These are phyloP conservation scores for Suhomyces maxii DNA, from an alignment of 1,139 yeast genomes.

Conservation along the genomic window DNA sequence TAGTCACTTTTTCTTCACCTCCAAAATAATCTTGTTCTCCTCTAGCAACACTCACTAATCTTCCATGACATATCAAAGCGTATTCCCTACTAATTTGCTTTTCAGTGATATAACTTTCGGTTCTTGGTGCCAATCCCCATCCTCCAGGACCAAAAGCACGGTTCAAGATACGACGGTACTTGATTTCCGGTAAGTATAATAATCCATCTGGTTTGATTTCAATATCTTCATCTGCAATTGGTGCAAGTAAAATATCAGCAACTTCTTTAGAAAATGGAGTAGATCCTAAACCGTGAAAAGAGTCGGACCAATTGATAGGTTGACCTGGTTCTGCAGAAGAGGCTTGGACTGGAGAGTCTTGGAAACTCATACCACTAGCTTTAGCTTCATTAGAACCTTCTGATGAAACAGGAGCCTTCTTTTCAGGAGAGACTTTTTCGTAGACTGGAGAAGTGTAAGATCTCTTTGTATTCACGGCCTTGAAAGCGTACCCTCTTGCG, in stretches of 20 bases:
- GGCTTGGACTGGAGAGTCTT: slow-evolving; percentile 21
- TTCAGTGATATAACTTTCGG: slow-evolving; percentile 74
- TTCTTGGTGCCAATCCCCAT: slow-evolving; percentile 96
- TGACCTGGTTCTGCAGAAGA: slow-evolving; percentile 2
- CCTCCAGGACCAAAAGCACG: slow-evolving; percentile 97
- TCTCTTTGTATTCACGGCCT: slow-evolving; percentile 2
- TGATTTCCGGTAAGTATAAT: slow-evolving; percentile 88
- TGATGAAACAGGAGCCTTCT: background rate
- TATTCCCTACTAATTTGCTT: slow-evolving; percentile 77
- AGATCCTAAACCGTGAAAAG: slow-evolving; percentile 81
- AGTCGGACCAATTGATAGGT: slow-evolving; percentile 65
- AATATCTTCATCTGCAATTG: slow-evolving; percentile 66
- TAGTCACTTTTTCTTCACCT: slow-evolving; percentile 79
- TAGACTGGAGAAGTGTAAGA: slow-evolving; percentile 13
- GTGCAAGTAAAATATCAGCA: slow-evolving; percentile 58
- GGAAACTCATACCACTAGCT: slow-evolving; percentile 13
- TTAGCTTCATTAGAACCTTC: background rate
- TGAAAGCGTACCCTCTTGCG: slow-evolving; percentile 1
- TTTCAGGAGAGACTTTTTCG: slow-evolving; percentile 6
- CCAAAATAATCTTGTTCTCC: slow-evolving; percentile 95
- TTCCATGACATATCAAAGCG: slow-evolving; percentile 82
- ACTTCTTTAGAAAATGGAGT: slow-evolving; percentile 67
- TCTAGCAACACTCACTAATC: slow-evolving; percentile 87
- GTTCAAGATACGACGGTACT: slow-evolving; percentile 84
- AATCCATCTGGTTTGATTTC: slow-evolving; percentile 97